Evolutionary conservation across 306 rosid genomes (phyloP).

Genomic region (Rosa chinensis): DNA sequence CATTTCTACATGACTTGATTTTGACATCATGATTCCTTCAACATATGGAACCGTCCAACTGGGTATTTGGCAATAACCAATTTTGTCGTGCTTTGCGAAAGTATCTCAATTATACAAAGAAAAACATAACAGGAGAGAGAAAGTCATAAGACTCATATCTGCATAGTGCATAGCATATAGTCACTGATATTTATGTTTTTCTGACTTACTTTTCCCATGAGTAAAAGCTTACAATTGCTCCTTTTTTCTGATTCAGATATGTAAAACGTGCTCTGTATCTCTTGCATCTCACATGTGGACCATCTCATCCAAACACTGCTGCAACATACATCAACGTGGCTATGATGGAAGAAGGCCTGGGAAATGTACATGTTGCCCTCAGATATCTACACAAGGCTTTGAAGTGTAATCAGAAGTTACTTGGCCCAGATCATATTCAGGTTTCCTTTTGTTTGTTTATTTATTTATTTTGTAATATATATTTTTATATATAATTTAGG

Average conservation of each 20-base stretch:
- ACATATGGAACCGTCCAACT: not conserved
- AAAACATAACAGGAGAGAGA: not conserved
- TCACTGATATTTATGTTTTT: not conserved
- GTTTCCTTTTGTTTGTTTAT: slow-evolving; percentile 42
- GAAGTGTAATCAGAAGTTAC: slow-evolving; percentile 91
- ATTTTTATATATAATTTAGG: not conserved
- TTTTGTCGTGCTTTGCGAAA: not conserved
- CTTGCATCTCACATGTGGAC: slow-evolving; percentile 95
- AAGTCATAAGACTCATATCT: slow-evolving; percentile 8
- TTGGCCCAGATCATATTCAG: slow-evolving; percentile 98
- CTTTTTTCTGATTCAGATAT: slow-evolving; percentile 56
- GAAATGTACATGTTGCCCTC: slow-evolving; percentile 95
- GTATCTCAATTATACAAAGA: not conserved
- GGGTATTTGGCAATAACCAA: not conserved
- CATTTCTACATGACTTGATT: not conserved
- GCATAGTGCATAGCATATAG: not conserved
- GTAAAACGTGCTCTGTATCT: slow-evolving; percentile 98
- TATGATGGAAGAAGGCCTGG: slow-evolving; percentile 99
- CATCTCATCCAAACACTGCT: slow-evolving; percentile 99
- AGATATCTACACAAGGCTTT: slow-evolving; percentile 99
- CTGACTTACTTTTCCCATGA: not conserved
- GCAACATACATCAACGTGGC: slow-evolving; percentile 99
- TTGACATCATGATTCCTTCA: not conserved
- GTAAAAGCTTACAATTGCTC: slow-evolving; percentile 15
- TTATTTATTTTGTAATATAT: slow-evolving; percentile 5